These are phyloP conservation scores for Yarrowia sp. DNA, from an alignment of 805 yeast species.

Conservation along the genomic window DNA sequence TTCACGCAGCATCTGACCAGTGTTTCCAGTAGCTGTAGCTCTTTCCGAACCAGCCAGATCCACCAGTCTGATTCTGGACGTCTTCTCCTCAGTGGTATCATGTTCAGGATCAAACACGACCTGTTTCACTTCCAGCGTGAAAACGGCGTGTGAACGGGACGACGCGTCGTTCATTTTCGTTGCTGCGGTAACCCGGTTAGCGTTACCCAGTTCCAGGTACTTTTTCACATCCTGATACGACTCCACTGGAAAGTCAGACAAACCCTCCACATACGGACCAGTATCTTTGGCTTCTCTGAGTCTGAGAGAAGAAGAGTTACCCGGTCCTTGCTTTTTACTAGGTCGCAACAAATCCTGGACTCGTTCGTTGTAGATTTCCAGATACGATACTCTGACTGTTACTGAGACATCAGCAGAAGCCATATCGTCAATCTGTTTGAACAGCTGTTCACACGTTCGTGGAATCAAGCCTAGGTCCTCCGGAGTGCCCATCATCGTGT, in stretches of 20 bases:
- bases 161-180: slow-evolving; percentile 71
- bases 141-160: slow-evolving; percentile 78
- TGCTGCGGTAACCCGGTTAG: slow-evolving; percentile 62
- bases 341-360: slow-evolving; percentile 58
- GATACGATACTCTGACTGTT: slow-evolving; percentile 55
- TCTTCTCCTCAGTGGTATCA: slow-evolving; percentile 45
- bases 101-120: slow-evolving; percentile 43
- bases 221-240: slow-evolving; percentile 50
- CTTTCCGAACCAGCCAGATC: slow-evolving; percentile 86
- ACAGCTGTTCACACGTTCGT: slow-evolving; percentile 52
- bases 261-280: slow-evolving; percentile 72
- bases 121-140: slow-evolving; percentile 61
- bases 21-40: slow-evolving; percentile 59
- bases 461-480: slow-evolving; percentile 66
- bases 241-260: slow-evolving; percentile 53
- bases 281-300: slow-evolving; percentile 65
- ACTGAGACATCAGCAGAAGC: slow-evolving; percentile 43
- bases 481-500: slow-evolving; percentile 68
- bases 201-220: slow-evolving; percentile 52
- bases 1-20: slow-evolving; percentile 59
- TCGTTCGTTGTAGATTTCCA: slow-evolving; percentile 77
- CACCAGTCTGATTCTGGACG: slow-evolving; percentile 64
- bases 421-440: slow-evolving; percentile 44
- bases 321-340: slow-evolving; percentile 3
- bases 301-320: slow-evolving; percentile 38